phyloP scores from a whole-genome alignment of 805 yeast genomes.

The Nakazawaea peltata region DNA sequence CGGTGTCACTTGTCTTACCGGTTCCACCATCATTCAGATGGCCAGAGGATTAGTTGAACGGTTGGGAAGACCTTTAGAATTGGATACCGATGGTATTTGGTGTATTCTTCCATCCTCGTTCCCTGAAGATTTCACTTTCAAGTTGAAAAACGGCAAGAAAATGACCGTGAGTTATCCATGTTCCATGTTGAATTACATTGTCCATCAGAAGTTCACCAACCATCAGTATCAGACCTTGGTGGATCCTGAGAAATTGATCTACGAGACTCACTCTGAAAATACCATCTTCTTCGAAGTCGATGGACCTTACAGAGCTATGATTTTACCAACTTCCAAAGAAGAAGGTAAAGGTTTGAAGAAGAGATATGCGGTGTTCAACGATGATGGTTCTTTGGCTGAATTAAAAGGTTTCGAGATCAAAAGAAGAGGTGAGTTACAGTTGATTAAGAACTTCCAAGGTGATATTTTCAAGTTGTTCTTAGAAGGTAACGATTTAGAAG shows the following conservation, averaged over 20 bases:
- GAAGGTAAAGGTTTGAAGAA: constrained; percentile 96
- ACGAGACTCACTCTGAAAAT: constrained; percentile 78
- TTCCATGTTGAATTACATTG: constrained; percentile 89
- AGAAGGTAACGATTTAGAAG: constrained; percentile 72
- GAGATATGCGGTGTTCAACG: constrained; percentile 93
- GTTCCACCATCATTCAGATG: constrained; percentile 97
- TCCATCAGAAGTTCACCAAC: constrained; percentile 86
- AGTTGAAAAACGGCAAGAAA: constrained; percentile 69
- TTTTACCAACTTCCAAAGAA: constrained; percentile 92
- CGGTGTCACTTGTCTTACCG: constrained; percentile 96
- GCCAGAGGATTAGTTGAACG: constrained; percentile 88
- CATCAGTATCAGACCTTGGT: constrained; percentile 86
- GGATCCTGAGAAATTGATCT: constrained; percentile 60
- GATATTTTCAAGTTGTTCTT: constrained; percentile 88
- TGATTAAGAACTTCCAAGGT: constrained; percentile 91
- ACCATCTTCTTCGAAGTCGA: constrained; percentile 97
- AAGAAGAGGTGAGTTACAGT: constrained; percentile 90
- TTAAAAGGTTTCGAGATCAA: constrained; percentile 94
- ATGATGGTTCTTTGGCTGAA: constrained; percentile 91
- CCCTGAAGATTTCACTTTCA: constrained; percentile 79
- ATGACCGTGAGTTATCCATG: constrained; percentile 85
- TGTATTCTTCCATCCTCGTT: constrained; percentile 90
- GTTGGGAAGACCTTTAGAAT: constrained; percentile 89
- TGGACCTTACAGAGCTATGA: constrained; percentile 98
- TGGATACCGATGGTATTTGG: constrained; percentile 99